phyloP scores from a whole-genome alignment of 2,329 filamentous ascomycete genomes.

The Trichoderma guizhouense region DNA sequence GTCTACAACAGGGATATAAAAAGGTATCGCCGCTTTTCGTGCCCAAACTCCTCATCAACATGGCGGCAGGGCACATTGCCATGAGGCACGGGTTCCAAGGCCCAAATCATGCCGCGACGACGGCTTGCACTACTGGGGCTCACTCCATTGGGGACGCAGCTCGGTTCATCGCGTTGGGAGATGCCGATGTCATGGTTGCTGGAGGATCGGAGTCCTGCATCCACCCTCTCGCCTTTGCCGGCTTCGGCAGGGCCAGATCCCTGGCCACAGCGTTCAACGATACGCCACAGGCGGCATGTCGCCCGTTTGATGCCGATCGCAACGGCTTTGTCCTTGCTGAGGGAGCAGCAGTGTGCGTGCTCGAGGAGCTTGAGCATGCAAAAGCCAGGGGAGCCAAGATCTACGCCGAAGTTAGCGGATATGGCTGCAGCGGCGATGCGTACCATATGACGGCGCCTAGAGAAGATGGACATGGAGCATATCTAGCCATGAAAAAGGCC shows the following conservation, averaged over 20 bases:
- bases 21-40: slow-evolving; percentile 94
- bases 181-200: slow-evolving; percentile 94
- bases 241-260: slow-evolving; percentile 84
- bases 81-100: slow-evolving; percentile 89
- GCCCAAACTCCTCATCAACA: slow-evolving; percentile 87
- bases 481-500: slow-evolving; percentile 80
- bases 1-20: slow-evolving; percentile 68
- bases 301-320: slow-evolving; percentile 80
- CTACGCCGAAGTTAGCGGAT: slow-evolving; percentile 85
- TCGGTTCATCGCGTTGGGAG: slow-evolving; percentile 86
- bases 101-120: slow-evolving; percentile 89
- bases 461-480: slow-evolving; percentile 76
- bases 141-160: slow-evolving; percentile 93
- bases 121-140: slow-evolving; percentile 92
- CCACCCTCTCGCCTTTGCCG: slow-evolving; percentile 87
- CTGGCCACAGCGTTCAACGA: slow-evolving; percentile 79
- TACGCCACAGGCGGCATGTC: slow-evolving; percentile 65
- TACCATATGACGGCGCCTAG: slow-evolving; percentile 90
- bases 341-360: slow-evolving; percentile 79
- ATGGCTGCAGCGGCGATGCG: slow-evolving; percentile 87
- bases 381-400: slow-evolving; percentile 73
- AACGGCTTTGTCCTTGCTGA: slow-evolving; percentile 91
- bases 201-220: slow-evolving; percentile 94
- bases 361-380: slow-evolving; percentile 90
- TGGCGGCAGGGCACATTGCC: slow-evolving; percentile 90